Conservation (phyloP, 129 eudicot species). For the Arctium minus region DNA sequence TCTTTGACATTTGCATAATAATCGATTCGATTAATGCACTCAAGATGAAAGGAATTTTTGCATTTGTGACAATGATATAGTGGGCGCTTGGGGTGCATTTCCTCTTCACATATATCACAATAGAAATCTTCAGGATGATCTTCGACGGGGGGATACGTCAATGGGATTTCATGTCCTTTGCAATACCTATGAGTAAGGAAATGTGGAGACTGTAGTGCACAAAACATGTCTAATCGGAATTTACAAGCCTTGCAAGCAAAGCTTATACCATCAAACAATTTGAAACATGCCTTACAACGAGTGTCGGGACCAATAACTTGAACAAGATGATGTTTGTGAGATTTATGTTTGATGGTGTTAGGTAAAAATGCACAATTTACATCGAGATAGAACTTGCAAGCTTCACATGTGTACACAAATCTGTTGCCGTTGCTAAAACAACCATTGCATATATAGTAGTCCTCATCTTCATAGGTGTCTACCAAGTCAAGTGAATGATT, state of each 20-base stretch:
- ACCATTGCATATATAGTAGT: neutral
- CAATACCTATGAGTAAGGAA: neutral
- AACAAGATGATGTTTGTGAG: neutral
- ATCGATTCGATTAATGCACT: neutral
- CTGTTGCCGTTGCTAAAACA: neutral
- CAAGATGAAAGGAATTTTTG: neutral
- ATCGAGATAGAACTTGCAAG: neutral
- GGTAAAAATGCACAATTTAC: neutral
- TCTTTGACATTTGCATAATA: neutral
- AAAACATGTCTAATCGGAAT: neutral
- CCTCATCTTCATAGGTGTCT: neutral
- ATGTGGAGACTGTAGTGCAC: neutral
- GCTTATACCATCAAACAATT: neutral
- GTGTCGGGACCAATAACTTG: neutral
- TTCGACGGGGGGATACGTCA: neutral
- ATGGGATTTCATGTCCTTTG: slow-evolving; percentile 10
- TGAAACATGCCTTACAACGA: neutral
- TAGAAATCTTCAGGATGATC: slow-evolving; percentile 8
- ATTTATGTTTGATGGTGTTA: neutral
- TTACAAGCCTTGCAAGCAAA: neutral
- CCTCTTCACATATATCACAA: neutral
- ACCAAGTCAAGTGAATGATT: neutral
- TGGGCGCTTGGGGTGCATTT: slow-evolving; percentile 6
- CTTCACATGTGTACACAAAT: neutral
- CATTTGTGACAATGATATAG: neutral